Evolutionary conservation across 352 stramenopile species (phyloP).

Genomic region (Elongisporangium senticosum): DNA sequence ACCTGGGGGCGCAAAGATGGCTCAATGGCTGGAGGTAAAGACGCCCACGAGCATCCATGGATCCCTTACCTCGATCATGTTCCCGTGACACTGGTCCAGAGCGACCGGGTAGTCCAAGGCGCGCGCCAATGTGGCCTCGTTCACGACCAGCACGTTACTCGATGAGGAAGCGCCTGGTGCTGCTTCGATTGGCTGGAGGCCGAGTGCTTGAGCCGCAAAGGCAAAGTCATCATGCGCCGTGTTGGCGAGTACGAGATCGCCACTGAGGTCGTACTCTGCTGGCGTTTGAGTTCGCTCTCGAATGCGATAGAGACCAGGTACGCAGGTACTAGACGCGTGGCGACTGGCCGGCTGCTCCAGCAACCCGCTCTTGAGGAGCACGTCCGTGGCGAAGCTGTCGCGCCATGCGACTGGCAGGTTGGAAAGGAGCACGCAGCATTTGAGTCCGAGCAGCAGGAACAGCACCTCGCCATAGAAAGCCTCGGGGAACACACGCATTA

Average conservation of each 20-base stretch:
- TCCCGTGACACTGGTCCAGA: conserved; percentile 42
- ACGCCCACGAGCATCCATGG: neutral
- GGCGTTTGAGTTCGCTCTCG: conserved; percentile 29
- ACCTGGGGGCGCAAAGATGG: conserved; percentile 21
- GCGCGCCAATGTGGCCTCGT: conserved; percentile 32
- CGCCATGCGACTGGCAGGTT: conserved; percentile 50
- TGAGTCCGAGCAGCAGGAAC: conserved; percentile 55
- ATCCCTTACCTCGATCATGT: conserved; percentile 56
- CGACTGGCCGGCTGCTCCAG: conserved; percentile 3
- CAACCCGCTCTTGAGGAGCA: conserved; percentile 33
- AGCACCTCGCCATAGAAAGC: conserved; percentile 70
- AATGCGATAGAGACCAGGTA: conserved; percentile 17
- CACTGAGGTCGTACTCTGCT: conserved; percentile 40
- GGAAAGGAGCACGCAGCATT: conserved; percentile 60
- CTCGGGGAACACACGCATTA: conserved; percentile 9
- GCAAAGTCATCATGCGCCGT: conserved; percentile 18
- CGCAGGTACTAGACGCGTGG: neutral
- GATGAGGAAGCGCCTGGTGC: neutral
- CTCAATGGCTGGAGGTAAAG: neutral
- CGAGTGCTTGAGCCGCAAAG: conserved; percentile 12
- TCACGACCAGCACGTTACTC: conserved; percentile 10
- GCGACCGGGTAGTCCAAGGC: conserved; percentile 62
- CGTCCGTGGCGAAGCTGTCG: conserved; percentile 29
- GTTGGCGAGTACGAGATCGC: conserved; percentile 42
- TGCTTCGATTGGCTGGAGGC: conserved; percentile 5